These are phyloP conservation scores for Tetrahymena borealis DNA, from an alignment of 73 alveolate genomes.

Conservation along the genomic window DNA sequence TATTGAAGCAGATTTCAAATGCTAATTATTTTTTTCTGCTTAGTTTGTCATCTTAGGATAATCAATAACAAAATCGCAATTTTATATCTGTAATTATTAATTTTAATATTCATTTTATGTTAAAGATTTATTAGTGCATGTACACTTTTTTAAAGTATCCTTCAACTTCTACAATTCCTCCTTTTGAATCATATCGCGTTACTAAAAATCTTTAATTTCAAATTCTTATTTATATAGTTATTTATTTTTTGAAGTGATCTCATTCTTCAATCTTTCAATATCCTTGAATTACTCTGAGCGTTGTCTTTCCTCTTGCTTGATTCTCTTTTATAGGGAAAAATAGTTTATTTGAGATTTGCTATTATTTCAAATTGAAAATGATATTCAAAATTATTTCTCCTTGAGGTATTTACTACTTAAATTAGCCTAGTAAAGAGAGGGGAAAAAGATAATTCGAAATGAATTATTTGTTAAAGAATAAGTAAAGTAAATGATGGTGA, in stretches of 20 bases:
- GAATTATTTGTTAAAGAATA: too few species aligned
- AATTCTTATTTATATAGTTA: background rate
- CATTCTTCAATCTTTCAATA: background rate
- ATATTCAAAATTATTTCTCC: too few species aligned
- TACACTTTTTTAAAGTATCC: background rate
- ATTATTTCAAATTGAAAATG: too few species aligned
- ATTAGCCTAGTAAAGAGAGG: too few species aligned
- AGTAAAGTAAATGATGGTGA: background rate
- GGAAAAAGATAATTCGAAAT: too few species aligned
- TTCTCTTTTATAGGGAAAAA: background rate
- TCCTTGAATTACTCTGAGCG: background rate
- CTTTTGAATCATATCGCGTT: background rate
- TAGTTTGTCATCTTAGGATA: background rate
- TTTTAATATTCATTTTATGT: background rate
- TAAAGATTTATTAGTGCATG: background rate
- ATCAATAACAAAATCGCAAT: background rate
- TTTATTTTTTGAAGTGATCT: background rate
- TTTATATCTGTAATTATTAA: background rate
- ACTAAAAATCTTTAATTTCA: background rate
- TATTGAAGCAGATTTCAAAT: background rate
- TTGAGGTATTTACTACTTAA: too few species aligned
- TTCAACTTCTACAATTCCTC: background rate
- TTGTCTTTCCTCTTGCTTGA: background rate
- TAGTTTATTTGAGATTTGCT: too few species aligned
- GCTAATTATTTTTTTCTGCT: background rate